Evolutionary conservation across 768 basidiomycete genomes (phyloP).

Genomic region (Kwoniella botswanensis): DNA sequence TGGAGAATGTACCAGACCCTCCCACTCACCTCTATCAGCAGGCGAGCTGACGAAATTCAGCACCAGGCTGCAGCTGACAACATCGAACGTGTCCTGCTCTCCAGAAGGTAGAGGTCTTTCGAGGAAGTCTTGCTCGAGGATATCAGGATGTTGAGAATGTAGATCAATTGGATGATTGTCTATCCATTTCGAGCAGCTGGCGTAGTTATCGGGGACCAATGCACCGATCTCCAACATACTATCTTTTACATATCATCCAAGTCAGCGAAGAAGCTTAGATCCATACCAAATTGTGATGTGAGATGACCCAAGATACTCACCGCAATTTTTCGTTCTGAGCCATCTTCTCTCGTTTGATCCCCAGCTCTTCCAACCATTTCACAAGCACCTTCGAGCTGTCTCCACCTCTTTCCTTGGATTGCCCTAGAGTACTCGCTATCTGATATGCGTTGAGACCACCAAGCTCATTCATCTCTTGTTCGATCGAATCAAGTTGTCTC

Average conservation of each 20-base stretch:
- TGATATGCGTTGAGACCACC: conserved; percentile 84
- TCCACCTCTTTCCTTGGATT: conserved; percentile 79
- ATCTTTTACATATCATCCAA: not conserved
- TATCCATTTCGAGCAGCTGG: conserved; percentile 72
- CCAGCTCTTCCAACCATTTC: conserved; percentile 69
- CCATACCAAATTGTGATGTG: no score
- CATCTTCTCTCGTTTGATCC: not conserved
- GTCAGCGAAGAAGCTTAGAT: not conserved
- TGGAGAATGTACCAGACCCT: no score
- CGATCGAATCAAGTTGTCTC: conserved; percentile 60
- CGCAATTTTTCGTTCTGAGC: not conserved
- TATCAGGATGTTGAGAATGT: conserved; percentile 78
- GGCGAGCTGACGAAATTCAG: conserved; percentile 84
- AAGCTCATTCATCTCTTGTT: conserved; percentile 68
- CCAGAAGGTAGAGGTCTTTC: conserved; percentile 63
- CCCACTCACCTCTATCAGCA: conserved; percentile 70
- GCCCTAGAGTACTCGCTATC: conserved; percentile 78
- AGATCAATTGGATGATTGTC: conserved; percentile 77
- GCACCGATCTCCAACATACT: conserved; percentile 91
- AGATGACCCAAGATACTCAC: conserved; percentile 1
- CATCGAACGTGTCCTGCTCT: conserved; percentile 70
- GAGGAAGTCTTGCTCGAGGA: conserved; percentile 85
- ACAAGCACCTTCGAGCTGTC: conserved; percentile 83
- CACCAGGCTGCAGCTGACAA: conserved; percentile 84
- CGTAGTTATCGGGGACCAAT: conserved; percentile 80